A percentile compares a stretch with the other conserved stretches of the same genome.
Evolutionary conservation across 306 rosid genomes (phyloP).

Genomic region (Pyrus bretschneideri): DNA sequence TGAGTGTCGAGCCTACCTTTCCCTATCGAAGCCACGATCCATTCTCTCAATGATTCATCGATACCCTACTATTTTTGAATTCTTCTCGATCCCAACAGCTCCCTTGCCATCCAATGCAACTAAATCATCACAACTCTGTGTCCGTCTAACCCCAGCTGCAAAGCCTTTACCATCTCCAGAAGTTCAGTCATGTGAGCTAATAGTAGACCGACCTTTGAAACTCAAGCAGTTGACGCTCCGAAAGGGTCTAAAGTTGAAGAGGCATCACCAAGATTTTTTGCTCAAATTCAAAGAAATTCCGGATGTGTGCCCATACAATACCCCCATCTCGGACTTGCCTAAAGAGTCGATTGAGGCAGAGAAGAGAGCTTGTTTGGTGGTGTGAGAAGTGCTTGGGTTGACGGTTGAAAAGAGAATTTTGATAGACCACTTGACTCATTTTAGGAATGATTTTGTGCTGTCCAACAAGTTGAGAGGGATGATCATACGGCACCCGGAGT

Average conservation of each 20-base stretch:
- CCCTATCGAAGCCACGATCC: slow-evolving; percentile 57
- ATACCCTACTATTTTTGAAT: slow-evolving; percentile 73
- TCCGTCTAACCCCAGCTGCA: slow-evolving; percentile 85
- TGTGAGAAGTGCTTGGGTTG: slow-evolving; percentile 78
- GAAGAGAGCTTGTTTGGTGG: slow-evolving; percentile 79
- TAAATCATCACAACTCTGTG: slow-evolving; percentile 69
- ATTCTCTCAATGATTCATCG: slow-evolving; percentile 69
- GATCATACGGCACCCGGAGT: slow-evolving; percentile 81
- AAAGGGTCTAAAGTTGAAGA: slow-evolving; percentile 76
- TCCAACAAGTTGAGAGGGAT: slow-evolving; percentile 81
- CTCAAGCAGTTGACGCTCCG: slow-evolving; percentile 75
- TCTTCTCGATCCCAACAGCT: slow-evolving; percentile 57
- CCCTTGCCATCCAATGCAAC: slow-evolving; percentile 73
- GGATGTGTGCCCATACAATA: slow-evolving; percentile 63
- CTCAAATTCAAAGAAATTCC: slow-evolving; percentile 69
- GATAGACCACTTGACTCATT: slow-evolving; percentile 82
- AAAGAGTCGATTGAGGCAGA: slow-evolving; percentile 74
- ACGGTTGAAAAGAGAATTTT: slow-evolving; percentile 70
- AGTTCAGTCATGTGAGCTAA: slow-evolving; percentile 39
- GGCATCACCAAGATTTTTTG: slow-evolving; percentile 66
- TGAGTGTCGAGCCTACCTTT: slow-evolving; percentile 70
- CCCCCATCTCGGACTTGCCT: slow-evolving; percentile 24
- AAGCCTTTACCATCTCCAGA: slow-evolving; percentile 42
- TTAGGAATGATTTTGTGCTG: slow-evolving; percentile 80
- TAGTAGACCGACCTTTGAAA: slow-evolving; percentile 86